Conservation (phyloP, 139 green algal species). For the Chlamydomonas schloesseri region DNA sequence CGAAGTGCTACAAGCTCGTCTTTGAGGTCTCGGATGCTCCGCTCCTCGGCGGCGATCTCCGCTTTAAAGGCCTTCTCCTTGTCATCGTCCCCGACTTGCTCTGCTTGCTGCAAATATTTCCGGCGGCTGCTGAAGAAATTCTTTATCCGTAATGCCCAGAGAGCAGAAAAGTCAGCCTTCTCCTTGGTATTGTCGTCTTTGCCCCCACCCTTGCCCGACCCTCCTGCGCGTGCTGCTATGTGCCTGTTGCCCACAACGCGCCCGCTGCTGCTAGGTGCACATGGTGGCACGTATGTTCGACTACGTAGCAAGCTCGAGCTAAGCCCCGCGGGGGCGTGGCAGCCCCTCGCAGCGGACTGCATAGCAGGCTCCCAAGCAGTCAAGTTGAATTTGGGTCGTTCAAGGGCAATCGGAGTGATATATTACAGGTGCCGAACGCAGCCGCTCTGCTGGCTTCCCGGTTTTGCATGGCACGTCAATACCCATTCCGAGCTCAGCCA, state of each 20-base stretch:
- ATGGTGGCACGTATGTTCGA: neutral
- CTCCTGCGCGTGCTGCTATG: too few relatives aligned
- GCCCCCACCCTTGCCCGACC: neutral
- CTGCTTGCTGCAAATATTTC: constrained; percentile 54
- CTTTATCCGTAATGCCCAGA: constrained; percentile 61
- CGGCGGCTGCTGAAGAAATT: constrained; percentile 63
- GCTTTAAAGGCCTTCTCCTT: neutral
- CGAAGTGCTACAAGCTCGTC: constrained; percentile 34
- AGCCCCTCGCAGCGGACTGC: constrained; percentile 3
- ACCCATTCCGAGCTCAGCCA: too few relatives aligned
- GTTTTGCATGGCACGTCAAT: too few relatives aligned
- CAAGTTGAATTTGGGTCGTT: too few relatives aligned
- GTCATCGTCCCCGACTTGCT: neutral
- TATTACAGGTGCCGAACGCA: too few relatives aligned
- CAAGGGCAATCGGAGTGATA: too few relatives aligned
- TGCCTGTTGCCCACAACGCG: neutral
- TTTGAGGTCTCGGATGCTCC: constrained; percentile 7
- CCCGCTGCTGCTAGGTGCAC: constrained; percentile 4
- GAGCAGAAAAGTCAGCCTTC: constrained; percentile 69
- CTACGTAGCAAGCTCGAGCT: neutral
- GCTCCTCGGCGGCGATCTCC: constrained; percentile 2
- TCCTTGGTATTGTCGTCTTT: constrained; percentile 24
- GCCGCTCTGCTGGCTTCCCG: too few relatives aligned
- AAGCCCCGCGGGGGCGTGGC: neutral
- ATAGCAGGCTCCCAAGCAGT: neutral